These are phyloP conservation scores for Neostapfia colusana DNA, from an alignment of 176 grass and related monocot genomes.

Conservation along the genomic window DNA sequence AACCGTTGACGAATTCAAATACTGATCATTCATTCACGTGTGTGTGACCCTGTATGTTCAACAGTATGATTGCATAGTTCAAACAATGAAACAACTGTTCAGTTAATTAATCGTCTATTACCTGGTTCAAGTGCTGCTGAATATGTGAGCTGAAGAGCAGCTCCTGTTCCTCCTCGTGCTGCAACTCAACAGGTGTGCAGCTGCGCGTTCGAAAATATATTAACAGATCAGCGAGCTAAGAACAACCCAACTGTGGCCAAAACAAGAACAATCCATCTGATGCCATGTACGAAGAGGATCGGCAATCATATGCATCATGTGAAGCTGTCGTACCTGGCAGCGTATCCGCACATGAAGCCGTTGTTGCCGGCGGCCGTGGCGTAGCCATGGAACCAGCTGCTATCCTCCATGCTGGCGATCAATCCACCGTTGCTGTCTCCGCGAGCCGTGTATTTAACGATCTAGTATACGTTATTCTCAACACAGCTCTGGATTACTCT, in stretches of 20 bases:
- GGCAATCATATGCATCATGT: background rate
- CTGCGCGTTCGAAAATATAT: background rate
- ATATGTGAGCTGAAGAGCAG: constrained; percentile 22
- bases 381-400: constrained; percentile 38
- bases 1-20: background rate
- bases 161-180: constrained; percentile 19
- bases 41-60: too few species aligned
- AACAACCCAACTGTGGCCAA: background rate
- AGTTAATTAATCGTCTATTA: constrained; percentile 6
- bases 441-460: background rate
- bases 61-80: background rate
- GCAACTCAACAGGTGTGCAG: constrained; percentile 9
- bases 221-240: background rate
- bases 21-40: too few species aligned
- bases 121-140: constrained; percentile 45
- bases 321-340: constrained; percentile 18
- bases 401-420: constrained; percentile 44
- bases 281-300: too few species aligned
- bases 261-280: too few species aligned
- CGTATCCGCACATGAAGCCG: constrained; percentile 50
- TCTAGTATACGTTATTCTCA: background rate
- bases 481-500: background rate
- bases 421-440: background rate
- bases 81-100: too few species aligned
- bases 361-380: background rate